Conservation (phyloP, 192 early-diverging fungal species). For the Backusella westeae region DNA sequence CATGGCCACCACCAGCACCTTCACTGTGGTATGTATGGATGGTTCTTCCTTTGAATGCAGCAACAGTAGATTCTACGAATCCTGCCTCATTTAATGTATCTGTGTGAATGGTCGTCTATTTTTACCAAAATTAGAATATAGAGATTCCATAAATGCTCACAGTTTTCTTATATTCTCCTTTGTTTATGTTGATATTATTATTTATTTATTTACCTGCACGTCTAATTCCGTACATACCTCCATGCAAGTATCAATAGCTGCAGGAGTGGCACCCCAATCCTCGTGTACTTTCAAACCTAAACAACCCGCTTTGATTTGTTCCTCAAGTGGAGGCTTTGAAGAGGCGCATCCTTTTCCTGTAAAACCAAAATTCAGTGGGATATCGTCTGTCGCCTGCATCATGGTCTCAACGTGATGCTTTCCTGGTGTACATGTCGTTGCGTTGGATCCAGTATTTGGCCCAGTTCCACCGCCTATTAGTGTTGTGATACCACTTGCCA, state of each 20-base stretch:
- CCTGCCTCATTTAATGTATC: conserved; percentile 97
- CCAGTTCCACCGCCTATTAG: conserved; percentile 89
- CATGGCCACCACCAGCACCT: conserved; percentile 94
- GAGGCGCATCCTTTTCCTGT: conserved; percentile 93
- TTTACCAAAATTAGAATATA: neutral
- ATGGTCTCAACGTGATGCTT: conserved; percentile 80
- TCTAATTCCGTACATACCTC: conserved; percentile 81
- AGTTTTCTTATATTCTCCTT: neutral
- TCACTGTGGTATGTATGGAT: conserved; percentile 97
- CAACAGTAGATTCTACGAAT: conserved; percentile 88
- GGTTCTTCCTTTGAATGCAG: conserved; percentile 83
- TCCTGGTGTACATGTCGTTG: conserved; percentile 93
- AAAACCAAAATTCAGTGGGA: conserved; percentile 89
- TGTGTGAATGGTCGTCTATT: conserved; percentile 85
- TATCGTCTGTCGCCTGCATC: conserved; percentile 82
- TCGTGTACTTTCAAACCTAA: conserved; percentile 91
- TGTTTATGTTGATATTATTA: neutral
- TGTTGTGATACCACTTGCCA: conserved; percentile 77
- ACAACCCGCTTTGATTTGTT: conserved; percentile 83
- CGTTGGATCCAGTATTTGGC: conserved; percentile 92
- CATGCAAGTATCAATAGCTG: conserved; percentile 88
- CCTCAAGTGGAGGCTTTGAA: conserved; percentile 58
- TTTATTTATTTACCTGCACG: conserved; percentile 53
- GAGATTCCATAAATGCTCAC: neutral
- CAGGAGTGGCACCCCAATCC: conserved; percentile 94